A percentile compares a stretch with the other conserved stretches of the same genome.
Conservation (phyloP, 768 basidiomycete species). For the Tephrocybe rancida region DNA sequence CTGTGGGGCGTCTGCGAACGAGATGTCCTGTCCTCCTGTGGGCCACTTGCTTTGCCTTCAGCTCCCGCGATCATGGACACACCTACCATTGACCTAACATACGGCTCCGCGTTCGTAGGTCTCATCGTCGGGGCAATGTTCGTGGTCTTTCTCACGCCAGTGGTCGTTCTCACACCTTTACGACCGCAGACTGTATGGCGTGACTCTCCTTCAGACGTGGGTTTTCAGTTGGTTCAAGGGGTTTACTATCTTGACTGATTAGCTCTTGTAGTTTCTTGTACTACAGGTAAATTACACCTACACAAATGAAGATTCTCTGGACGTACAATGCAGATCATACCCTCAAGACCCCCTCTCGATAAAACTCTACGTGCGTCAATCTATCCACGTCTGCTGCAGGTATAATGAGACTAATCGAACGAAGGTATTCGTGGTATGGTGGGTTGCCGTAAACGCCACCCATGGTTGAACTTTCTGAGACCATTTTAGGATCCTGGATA, state of each 20-base stretch:
- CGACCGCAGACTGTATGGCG: slow-evolving; percentile 42
- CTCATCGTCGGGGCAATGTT: slow-evolving; percentile 46
- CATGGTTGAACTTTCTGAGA: not conserved
- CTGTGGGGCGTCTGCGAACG: not conserved
- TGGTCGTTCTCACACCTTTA: slow-evolving; percentile 5
- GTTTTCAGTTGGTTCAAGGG: slow-evolving; percentile 16
- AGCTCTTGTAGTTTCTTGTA: slow-evolving; percentile 37
- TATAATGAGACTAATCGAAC: not conserved
- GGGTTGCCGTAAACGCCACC: not conserved
- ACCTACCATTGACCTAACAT: slow-evolving; percentile 34
- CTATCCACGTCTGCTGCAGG: not conserved
- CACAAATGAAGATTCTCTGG: not conserved
- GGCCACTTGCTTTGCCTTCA: not conserved
- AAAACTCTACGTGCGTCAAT: slow-evolving; percentile 39
- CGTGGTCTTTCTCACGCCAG: slow-evolving; percentile 14
- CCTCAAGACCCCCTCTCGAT: slow-evolving; percentile 38
- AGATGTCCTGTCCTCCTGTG: not conserved
- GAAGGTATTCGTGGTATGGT: slow-evolving; percentile 42
- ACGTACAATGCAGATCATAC: slow-evolving; percentile 31
- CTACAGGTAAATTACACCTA: slow-evolving; percentile 32
- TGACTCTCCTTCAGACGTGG: slow-evolving; percentile 46
- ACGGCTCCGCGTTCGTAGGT: slow-evolving; percentile 48
- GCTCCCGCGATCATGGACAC: slow-evolving; percentile 12
- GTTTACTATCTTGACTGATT: slow-evolving; percentile 1
- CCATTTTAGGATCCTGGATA: slow-evolving; percentile 39